Evolutionary conservation across 2,329 filamentous ascomycete species (phyloP).

Genomic region (Phyllosticta capitalensis): DNA sequence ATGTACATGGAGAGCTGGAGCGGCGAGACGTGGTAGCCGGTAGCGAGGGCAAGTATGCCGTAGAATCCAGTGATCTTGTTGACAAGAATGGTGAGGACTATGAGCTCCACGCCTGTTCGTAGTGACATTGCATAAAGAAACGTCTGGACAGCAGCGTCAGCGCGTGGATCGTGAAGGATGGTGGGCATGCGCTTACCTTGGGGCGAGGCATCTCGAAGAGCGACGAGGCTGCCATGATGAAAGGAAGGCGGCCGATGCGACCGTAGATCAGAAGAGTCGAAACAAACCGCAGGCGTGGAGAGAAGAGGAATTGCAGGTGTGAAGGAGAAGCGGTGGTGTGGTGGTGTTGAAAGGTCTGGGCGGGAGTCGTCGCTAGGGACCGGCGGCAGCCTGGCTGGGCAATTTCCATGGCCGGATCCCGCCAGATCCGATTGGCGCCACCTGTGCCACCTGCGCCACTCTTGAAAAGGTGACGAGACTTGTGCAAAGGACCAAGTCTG

Average conservation of each 20-base stretch:
- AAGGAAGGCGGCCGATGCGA: neutral
- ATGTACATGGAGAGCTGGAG: conserved; percentile 87
- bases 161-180: conserved; percentile 3
- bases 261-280: neutral
- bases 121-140: conserved; percentile 82
- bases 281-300: neutral
- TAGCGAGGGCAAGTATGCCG: conserved; percentile 78
- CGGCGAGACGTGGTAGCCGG: conserved; percentile 71
- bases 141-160: conserved; percentile 44
- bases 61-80: conserved; percentile 91
- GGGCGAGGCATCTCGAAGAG: conserved; percentile 29
- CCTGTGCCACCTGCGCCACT: too few species aligned
- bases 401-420: neutral
- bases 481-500: too few species aligned
- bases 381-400: neutral
- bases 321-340: neutral
- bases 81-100: conserved; percentile 72
- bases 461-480: too few species aligned
- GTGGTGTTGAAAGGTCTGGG: conserved; percentile 1
- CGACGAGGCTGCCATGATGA: conserved; percentile 13
- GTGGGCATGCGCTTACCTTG: conserved; percentile 21
- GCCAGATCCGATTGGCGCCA: too few species aligned
- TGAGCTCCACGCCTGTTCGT: conserved; percentile 76
- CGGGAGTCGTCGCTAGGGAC: neutral
- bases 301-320: neutral